These are phyloP conservation scores for Aphanomyces stellatus DNA, from an alignment of 352 stramenopile genomes.

Conservation along the genomic window DNA sequence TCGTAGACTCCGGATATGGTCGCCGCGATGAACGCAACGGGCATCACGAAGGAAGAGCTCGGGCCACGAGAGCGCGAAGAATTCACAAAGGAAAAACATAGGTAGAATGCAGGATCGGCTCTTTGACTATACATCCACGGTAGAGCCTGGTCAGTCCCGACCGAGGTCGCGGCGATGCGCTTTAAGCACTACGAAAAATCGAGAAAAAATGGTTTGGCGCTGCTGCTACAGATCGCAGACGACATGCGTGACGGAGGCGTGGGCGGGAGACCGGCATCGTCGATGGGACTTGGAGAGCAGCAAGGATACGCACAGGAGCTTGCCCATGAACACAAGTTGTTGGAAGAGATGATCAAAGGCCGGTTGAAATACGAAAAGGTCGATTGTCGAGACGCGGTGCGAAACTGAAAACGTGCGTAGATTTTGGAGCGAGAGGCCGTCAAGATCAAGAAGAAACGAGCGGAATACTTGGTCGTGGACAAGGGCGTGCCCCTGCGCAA, in stretches of 20 bases:
- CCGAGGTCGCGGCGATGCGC: conserved; percentile 2
- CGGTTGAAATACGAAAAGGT: conserved; percentile 19
- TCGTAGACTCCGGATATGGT: neutral
- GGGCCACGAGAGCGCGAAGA: neutral
- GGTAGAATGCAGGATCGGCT: neutral
- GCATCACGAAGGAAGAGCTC: conserved; percentile 6
- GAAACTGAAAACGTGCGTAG: too few relatives aligned
- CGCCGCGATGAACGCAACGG: conserved; percentile 7
- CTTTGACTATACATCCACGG: neutral
- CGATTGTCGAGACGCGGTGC: too few relatives aligned
- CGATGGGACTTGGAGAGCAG: neutral
- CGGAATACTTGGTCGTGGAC: conserved; percentile 7
- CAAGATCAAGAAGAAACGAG: neutral
- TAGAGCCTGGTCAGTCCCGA: conserved; percentile 8
- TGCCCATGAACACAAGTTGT: conserved; percentile 7
- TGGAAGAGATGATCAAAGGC: conserved; percentile 17
- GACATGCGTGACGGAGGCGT: neutral
- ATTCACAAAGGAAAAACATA: conserved; percentile 9
- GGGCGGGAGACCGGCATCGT: neutral
- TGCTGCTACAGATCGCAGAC: conserved; percentile 5
- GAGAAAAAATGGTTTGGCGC: neutral
- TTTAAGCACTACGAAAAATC: conserved; percentile 17
- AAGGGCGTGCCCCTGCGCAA: neutral
- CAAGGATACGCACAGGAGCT: conserved; percentile 7
- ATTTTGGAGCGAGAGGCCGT: conserved; percentile 14